phyloP scores from a whole-genome alignment of 345 rosid genomes.

The Erysimum cheiranthoides region DNA sequence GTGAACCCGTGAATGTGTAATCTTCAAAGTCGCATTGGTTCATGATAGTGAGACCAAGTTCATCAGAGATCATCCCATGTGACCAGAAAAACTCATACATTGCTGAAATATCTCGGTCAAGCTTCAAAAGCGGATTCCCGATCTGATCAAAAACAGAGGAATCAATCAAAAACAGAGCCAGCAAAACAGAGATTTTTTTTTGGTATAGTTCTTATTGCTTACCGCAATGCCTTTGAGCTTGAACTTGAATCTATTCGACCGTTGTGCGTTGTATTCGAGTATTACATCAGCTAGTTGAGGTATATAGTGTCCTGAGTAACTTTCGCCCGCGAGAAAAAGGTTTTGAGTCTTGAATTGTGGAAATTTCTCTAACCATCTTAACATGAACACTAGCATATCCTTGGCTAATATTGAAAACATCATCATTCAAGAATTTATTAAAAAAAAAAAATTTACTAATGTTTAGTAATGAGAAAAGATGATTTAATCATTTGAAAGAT shows the following conservation, averaged over 20 bases:
- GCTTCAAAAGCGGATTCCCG: constrained; percentile 88
- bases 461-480: background rate
- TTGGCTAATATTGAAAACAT: constrained; percentile 52
- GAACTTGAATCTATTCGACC: constrained; percentile 69
- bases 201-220: constrained; percentile 46
- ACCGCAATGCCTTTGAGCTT: constrained; percentile 96
- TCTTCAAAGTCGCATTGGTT: constrained; percentile 81
- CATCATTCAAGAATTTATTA: background rate
- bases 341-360: constrained; percentile 66
- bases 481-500: background rate
- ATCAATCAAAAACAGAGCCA: constrained; percentile 18
- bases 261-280: constrained; percentile 67
- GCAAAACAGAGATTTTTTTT: constrained; percentile 12
- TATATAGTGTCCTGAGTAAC: constrained; percentile 97
- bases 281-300: constrained; percentile 82
- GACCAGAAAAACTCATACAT: constrained; percentile 91
- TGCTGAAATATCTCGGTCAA: constrained; percentile 74
- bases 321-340: constrained; percentile 88
- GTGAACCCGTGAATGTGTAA: constrained; percentile 63
- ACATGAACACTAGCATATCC: constrained; percentile 77
- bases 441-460: background rate
- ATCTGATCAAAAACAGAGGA: constrained; percentile 57
- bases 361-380: constrained; percentile 83
- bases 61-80: constrained; percentile 96
- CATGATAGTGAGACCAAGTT: constrained; percentile 72